Evolutionary conservation across 2,329 filamentous ascomycete species (phyloP).

Genomic region (Trichoderma sp.): DNA sequence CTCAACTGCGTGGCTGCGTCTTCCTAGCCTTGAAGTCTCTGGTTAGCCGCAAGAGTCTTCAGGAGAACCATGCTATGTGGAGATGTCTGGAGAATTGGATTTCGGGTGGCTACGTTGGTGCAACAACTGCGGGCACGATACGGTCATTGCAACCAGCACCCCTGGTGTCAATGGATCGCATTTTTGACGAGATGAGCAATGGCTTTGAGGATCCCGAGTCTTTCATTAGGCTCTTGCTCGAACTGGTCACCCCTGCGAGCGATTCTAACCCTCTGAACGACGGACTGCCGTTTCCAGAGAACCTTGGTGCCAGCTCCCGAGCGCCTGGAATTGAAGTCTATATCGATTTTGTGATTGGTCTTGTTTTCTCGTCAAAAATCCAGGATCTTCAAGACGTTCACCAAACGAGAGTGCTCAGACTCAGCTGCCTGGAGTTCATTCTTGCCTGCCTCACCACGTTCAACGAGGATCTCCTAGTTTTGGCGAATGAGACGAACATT

Average conservation of each 20-base stretch:
- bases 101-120: constrained; percentile 56
- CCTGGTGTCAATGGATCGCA: constrained; percentile 57
- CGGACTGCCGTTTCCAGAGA: constrained; percentile 81
- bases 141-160: constrained; percentile 36
- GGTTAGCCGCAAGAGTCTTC: constrained; percentile 69
- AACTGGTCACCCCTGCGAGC: constrained; percentile 67
- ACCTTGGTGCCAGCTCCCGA: constrained; percentile 73
- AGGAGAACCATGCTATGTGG: constrained; percentile 77
- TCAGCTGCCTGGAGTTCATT: constrained; percentile 83
- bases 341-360: constrained; percentile 84
- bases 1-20: constrained; percentile 77
- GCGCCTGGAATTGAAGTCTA: constrained; percentile 86
- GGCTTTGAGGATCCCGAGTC: constrained; percentile 85
- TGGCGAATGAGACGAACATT: constrained; percentile 77
- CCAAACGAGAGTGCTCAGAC: constrained; percentile 72
- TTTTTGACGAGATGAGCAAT: constrained; percentile 72
- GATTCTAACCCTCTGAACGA: constrained; percentile 68
- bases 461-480: constrained; percentile 88
- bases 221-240: constrained; percentile 75
- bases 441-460: constrained; percentile 78
- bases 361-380: constrained; percentile 69
- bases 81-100: constrained; percentile 77
- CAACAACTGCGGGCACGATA: constrained; percentile 35
- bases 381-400: constrained; percentile 65
- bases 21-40: constrained; percentile 78